Evolutionary conservation across 1,139 yeast species (phyloP).

Genomic region (Debaryomyces sp.): DNA sequence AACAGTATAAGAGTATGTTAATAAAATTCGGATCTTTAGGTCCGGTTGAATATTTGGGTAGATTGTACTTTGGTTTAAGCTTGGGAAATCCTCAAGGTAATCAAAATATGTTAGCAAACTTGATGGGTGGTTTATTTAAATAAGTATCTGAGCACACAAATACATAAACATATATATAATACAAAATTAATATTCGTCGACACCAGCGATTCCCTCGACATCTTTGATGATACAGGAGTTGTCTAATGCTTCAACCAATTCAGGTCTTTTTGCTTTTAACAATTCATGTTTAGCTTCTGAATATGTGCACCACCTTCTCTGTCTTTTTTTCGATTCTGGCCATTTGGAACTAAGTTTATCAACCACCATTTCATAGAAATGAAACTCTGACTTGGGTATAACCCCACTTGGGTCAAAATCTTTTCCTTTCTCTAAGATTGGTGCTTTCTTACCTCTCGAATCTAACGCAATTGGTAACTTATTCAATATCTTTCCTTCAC

Average conservation of each 20-base stretch:
- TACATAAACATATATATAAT: background rate
- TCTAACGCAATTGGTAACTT: constrained; percentile 71
- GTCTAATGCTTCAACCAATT: constrained; percentile 66
- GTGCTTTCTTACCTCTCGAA: constrained; percentile 65
- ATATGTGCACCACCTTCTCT: constrained; percentile 75
- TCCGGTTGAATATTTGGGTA: constrained; percentile 53
- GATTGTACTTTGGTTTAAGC: constrained; percentile 40
- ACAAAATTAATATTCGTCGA: constrained; percentile 10
- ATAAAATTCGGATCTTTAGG: constrained; percentile 32
- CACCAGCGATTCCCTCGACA: constrained; percentile 11
- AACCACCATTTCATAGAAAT: constrained; percentile 76
- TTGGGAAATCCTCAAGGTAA: constrained; percentile 60
- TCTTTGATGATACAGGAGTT: constrained; percentile 50
- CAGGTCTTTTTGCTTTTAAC: constrained; percentile 62
- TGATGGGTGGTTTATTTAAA: constrained; percentile 80
- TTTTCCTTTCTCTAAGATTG: constrained; percentile 39
- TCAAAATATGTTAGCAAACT: constrained; percentile 73
- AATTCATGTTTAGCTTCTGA: constrained; percentile 73
- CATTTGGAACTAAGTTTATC: constrained; percentile 58
- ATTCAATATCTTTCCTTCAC: constrained; percentile 58
- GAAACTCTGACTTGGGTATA: constrained; percentile 77
- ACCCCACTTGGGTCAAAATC: constrained; percentile 42
- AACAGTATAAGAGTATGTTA: constrained; percentile 37
- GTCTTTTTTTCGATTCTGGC: constrained; percentile 71
- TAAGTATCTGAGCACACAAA: constrained; percentile 15